These are phyloP conservation scores for Solanum ossicruentum DNA, from an alignment of 257 asterid genomes.

Conservation along the genomic window DNA sequence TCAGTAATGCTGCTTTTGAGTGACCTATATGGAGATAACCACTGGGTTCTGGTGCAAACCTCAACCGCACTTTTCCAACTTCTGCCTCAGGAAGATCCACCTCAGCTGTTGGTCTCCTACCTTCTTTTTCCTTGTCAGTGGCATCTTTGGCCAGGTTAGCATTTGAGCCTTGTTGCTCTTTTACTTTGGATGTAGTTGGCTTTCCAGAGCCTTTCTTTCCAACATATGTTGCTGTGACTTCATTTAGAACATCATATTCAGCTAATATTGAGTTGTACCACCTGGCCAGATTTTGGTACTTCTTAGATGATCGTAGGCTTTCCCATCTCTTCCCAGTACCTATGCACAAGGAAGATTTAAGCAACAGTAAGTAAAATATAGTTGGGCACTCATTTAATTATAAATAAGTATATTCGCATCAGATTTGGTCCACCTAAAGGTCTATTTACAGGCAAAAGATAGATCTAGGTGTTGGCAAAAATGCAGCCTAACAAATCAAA, in stretches of 20 bases:
- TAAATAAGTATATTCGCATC: neutral
- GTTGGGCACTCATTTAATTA: neutral
- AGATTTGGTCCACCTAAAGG: neutral
- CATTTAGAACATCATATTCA: conserved; percentile 51
- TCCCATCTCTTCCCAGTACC: conserved; percentile 91
- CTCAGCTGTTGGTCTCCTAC: conserved; percentile 29
- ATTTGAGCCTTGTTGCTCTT: conserved; percentile 40
- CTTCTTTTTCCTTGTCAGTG: conserved; percentile 19
- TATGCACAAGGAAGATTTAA: conserved; percentile 1
- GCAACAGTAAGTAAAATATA: neutral
- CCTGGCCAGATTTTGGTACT: conserved; percentile 72
- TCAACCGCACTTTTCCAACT: conserved; percentile 67
- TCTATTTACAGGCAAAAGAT: neutral
- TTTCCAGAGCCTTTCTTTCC: conserved; percentile 54
- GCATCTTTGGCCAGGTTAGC: conserved; percentile 17
- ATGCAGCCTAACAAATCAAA: neutral
- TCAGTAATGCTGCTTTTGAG: conserved; percentile 83
- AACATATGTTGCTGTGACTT: conserved; percentile 30
- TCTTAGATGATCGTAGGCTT: conserved; percentile 75
- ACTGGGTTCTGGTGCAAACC: conserved; percentile 97
- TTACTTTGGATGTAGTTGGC: conserved; percentile 35
- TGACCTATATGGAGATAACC: conserved; percentile 97
- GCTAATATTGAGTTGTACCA: conserved; percentile 76
- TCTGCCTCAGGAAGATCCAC: conserved; percentile 78
- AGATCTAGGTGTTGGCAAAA: neutral